Evolutionary conservation across 129 eudicot species (phyloP).

Genomic region (Flaveria robusta): DNA sequence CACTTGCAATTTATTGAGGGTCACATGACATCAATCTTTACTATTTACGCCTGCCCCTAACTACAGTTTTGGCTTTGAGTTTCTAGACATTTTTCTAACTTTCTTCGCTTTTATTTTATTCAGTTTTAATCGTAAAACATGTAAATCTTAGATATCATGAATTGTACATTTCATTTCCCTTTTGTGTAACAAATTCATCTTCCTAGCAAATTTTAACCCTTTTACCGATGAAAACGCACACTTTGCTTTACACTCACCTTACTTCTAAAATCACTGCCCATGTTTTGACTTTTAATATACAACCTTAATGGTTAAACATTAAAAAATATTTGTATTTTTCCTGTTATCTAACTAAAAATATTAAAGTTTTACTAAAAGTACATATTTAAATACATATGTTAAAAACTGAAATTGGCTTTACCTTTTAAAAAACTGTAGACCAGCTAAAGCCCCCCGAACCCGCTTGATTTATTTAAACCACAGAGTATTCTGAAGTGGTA

Average conservation of each 20-base stretch:
- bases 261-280: no score
- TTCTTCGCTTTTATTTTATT: not conserved
- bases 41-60: not conserved
- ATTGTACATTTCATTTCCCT: no score
- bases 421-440: constrained; percentile 5
- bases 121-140: not conserved
- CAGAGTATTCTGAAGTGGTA: constrained; percentile 19
- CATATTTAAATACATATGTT: not conserved
- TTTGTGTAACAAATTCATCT: no score
- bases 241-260: no score
- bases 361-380: no score
- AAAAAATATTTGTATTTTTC: no score
- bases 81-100: not conserved
- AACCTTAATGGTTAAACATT: no score
- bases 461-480: constrained; percentile 35
- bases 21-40: not conserved
- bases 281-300: no score
- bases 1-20: not conserved
- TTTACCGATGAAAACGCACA: no score
- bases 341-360: no score
- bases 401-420: not conserved
- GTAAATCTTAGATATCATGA: no score
- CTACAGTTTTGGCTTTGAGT: not conserved
- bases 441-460: not conserved
- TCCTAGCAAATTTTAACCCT: no score